These are phyloP conservation scores for Agapanthus africanus DNA, from an alignment of 106 monocot species.

Conservation along the genomic window DNA sequence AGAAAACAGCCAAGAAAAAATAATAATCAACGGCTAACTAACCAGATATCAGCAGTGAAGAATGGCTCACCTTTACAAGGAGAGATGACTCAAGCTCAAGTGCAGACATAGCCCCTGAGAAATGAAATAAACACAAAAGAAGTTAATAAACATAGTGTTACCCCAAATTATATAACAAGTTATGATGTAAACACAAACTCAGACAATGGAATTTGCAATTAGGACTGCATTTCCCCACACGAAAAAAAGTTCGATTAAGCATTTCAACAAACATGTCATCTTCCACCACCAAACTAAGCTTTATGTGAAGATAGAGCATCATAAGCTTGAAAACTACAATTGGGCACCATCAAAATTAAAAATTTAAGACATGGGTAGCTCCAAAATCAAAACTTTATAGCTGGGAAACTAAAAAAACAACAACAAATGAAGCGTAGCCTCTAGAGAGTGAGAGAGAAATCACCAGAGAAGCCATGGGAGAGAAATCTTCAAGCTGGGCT, in stretches of 20 bases:
- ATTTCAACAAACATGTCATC: neutral
- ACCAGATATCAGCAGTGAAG: neutral
- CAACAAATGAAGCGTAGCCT: neutral
- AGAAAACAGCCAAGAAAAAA: neutral
- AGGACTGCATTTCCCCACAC: neutral
- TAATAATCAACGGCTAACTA: neutral
- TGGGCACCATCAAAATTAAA: neutral
- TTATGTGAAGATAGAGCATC: neutral
- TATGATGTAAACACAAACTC: too few relatives aligned
- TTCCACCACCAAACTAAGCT: neutral
- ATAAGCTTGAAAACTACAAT: neutral
- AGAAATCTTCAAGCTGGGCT: slow-evolving; percentile 1
- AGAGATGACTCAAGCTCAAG: slow-evolving; percentile 49
- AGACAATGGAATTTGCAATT: too few relatives aligned
- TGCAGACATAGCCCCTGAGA: slow-evolving; percentile 50
- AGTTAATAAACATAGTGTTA: slow-evolving; percentile 1
- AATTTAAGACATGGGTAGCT: neutral
- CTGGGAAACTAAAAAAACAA: neutral
- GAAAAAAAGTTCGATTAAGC: too few relatives aligned
- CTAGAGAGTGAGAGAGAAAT: neutral
- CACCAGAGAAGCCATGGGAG: slow-evolving; percentile 11
- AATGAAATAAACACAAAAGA: slow-evolving; percentile 6
- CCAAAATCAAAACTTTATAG: slow-evolving; percentile 2
- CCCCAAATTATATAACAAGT: too few relatives aligned
- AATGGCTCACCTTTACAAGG: slow-evolving; percentile 39